phyloP scores from a whole-genome alignment of 2,329 filamentous ascomycete genomes.

The Purpureocillium lavendulum region DNA sequence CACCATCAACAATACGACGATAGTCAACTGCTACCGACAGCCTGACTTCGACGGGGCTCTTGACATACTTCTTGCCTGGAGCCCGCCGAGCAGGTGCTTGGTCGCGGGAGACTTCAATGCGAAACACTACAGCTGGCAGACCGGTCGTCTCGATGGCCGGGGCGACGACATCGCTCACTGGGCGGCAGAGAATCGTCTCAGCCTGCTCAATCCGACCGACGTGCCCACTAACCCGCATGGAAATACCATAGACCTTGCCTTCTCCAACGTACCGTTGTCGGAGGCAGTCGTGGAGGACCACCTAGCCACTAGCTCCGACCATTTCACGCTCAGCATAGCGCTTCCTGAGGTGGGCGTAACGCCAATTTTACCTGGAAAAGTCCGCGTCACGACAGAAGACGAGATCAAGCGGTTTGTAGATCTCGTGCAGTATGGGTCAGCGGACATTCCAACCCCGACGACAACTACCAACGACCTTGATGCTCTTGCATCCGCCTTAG shows the following conservation, averaged over 20 bases:
- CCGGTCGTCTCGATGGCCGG: conserved; percentile 3
- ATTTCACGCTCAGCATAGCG: conserved; percentile 9
- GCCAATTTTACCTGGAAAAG: conserved; percentile 3
- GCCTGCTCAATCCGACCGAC: conserved; percentile 8
- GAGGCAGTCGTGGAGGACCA: conserved; percentile 9
- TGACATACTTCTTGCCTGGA: conserved; percentile 7
- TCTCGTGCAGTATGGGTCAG: conserved; percentile 6
- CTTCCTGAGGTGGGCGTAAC: conserved; percentile 4
- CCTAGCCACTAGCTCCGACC: conserved; percentile 11
- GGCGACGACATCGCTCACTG: conserved; percentile 8
- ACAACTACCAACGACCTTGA: conserved; percentile 5
- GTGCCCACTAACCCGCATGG: conserved; percentile 10
- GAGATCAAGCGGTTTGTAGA: conserved; percentile 8
- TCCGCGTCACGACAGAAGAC: conserved; percentile 9
- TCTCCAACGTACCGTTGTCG: conserved; percentile 6
- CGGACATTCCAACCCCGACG: conserved; percentile 2
- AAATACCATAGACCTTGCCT: conserved; percentile 11
- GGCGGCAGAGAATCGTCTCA: conserved; percentile 6
- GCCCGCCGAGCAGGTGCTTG: conserved; percentile 6
- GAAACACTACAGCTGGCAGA: conserved; percentile 9
- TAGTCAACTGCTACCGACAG: conserved; percentile 11
- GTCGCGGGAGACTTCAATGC: conserved; percentile 12
- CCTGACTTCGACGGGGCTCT: conserved; percentile 6
- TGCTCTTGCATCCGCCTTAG: conserved; percentile 4
- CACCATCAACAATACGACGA: conserved; percentile 7